These are phyloP conservation scores for Stemphylium lycopersici DNA, from an alignment of 2,329 filamentous ascomycete genomes.

Conservation along the genomic window DNA sequence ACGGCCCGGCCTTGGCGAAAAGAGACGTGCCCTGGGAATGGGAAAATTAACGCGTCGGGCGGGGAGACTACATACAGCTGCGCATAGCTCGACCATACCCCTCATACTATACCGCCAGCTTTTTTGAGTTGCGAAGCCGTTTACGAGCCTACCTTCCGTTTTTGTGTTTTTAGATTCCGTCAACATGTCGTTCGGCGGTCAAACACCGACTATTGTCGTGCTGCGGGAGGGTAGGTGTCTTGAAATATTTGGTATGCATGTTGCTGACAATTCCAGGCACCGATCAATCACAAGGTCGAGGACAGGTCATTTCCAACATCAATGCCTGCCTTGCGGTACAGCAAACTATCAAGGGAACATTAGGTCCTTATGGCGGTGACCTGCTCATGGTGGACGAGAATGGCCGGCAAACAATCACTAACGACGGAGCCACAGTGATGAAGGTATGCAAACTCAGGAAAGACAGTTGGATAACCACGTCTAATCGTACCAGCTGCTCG, in stretches of 20 bases:
- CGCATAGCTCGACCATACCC: constrained; percentile 27
- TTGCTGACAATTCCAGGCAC: constrained; percentile 68
- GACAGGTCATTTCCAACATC: constrained; percentile 97
- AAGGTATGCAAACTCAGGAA: constrained; percentile 65
- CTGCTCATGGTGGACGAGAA: constrained; percentile 94
- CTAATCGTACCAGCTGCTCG: constrained; percentile 72
- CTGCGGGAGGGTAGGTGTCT: constrained; percentile 84
- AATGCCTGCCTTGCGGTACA: constrained; percentile 97
- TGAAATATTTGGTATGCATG: constrained; percentile 21
- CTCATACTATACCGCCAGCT: constrained; percentile 8
- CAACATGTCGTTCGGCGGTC: constrained; percentile 93
- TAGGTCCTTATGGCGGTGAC: constrained; percentile 96
- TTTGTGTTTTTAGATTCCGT: constrained; percentile 15
- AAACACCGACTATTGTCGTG: constrained; percentile 97
- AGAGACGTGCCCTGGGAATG: constrained; percentile 32
- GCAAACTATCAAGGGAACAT: constrained; percentile 90
- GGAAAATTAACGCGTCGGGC: constrained; percentile 42
- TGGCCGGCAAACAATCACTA: constrained; percentile 96
- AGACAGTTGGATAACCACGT: not conserved
- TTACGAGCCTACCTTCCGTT: not conserved
- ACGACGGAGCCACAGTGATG: constrained; percentile 99
- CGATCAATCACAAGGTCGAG: constrained; percentile 95
- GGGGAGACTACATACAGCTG: constrained; percentile 33
- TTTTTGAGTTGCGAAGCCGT: not conserved
- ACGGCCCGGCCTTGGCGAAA: constrained; percentile 13